Base-by-base conservation (phyloP, 441 rosid species). In the Gossypium aridum region DNA sequence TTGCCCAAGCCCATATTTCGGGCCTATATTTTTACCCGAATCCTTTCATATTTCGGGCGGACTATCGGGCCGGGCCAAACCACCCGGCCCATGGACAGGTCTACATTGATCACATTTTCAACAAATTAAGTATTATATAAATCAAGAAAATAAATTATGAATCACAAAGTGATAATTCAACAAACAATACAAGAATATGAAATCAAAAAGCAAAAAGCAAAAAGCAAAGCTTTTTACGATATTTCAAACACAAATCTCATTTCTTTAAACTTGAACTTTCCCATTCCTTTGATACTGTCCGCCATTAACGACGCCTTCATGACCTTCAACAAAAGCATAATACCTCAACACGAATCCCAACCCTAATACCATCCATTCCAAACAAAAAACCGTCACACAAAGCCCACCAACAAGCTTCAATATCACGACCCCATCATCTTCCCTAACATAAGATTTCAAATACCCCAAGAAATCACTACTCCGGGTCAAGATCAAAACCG, bases 301-400 rank as follows among this genome's bases (percentile, higher is more conserved):
- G 2, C 72, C 75, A 49, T 16, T 67, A 4, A 64, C 79, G 31
- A 23, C 64, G 25, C 37, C 68, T 0, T 28, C 81, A 56, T 75
- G 84, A n/a, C 82, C 85, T n/a, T 91, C 91, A 19, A 89, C 80
- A 64, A 81, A 90, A 14, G 80, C 87, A 53, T 86, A 80, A 60
- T 91, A 93, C 82, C 88, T 90, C 84, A 93, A 78, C 83, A 89
- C 85, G 60, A 95, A 95, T 0, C 92, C 97, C 54, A 95, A 91
- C 23, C 87, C 86, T 4, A 93, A 86, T 74, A 87, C 93, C 31
- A 85, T 79, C 98, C 99, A 91, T 75, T 95, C 96, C 76, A 91
- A 78, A 80, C 92, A 84, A 65, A 95, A 95, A 47, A 92, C 90
- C 82, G 87, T 10, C 17, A 86, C 78, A 17, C 94, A 87, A 67